Base-by-base conservation (phyloP, 768 basidiomycete species). In the Suillus weaverae region DNA sequence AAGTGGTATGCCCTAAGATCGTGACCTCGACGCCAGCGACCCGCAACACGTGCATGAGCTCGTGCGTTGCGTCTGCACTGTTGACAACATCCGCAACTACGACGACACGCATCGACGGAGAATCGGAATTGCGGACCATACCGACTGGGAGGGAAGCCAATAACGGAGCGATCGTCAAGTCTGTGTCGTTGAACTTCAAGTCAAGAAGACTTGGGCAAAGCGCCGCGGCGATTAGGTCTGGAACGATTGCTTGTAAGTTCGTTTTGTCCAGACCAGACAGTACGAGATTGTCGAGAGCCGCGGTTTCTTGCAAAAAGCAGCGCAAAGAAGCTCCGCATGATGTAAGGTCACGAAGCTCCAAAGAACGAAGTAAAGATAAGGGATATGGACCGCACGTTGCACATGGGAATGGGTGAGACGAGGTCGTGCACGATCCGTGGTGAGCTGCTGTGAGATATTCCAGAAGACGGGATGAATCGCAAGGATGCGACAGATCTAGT, bases 381-480 rank as follows among this genome's bases (percentile, higher is more conserved):
- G 62, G 62, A 59, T 57, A 62, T 33, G 53, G 55, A 4, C 55
- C 30, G 18, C 53, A 66, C 16, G 62, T 64, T 54, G 63, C 64
- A 35, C 65, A 43, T 30, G 64, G 50, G 43, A 66, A 44, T 50
- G 43, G 62, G 56, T 48, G 57, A 13, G 51, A 22, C 11, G 60
- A 48, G 8, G 55, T 32, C 10, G 26, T 33, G 36, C 62, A 61
- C n/a, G 33, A 59, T 26, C 57, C 57, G 14, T 63, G 51, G 50
- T 63, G 36, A 50, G 38, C 60, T 20, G 62, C 13, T 41, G 64
- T 65, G 36, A 85, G 67, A 73, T 73, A 77, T 22, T 76, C 68
- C 36, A 85, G 61, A 32, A 86, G 51, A 0, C 62, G 67, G 6
- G 78, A 74, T 6, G 78, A 75, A 66, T 86, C 80, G 35, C 74